Percentiles rank a stretch among this genome's conserved stretches.
Evolutionary conservation across 768 basidiomycete species (phyloP).

Genomic region (Hysterangium stoloniferum): DNA sequence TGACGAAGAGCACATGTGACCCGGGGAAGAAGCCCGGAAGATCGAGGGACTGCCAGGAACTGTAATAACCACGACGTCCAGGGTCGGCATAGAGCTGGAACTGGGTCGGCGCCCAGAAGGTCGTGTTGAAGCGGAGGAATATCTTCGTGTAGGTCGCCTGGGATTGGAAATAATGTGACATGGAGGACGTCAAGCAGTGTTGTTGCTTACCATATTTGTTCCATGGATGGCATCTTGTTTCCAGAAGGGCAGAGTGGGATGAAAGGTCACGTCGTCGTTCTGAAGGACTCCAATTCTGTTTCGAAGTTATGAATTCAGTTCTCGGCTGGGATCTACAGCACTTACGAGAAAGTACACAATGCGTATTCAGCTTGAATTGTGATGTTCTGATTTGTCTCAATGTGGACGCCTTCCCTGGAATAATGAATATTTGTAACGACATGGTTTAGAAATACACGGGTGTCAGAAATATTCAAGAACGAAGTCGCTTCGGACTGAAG

Average conservation of each 20-base stretch:
- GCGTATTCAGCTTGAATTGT: conserved; percentile 48
- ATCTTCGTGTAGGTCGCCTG: conserved; percentile 60
- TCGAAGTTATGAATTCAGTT: neutral
- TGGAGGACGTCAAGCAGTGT: neutral
- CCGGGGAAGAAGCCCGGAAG: conserved; percentile 49
- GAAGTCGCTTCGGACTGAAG: conserved; percentile 48
- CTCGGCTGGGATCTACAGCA: too few relatives aligned
- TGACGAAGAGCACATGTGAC: conserved; percentile 48
- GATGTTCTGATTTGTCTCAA: conserved; percentile 24
- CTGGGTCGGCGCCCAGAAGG: conserved; percentile 38
- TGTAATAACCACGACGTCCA: conserved; percentile 35
- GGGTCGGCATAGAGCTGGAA: conserved; percentile 1
- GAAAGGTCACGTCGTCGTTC: conserved; percentile 48
- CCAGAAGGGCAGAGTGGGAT: conserved; percentile 48
- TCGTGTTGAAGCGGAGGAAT: conserved; percentile 52
- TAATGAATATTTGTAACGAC: conserved; percentile 43
- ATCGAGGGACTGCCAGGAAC: conserved; percentile 61
- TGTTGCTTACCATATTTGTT: conserved; percentile 44
- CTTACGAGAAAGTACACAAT: conserved; percentile 45
- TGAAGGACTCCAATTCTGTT: conserved; percentile 59
- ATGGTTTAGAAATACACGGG: conserved; percentile 35
- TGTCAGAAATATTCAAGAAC: conserved; percentile 42
- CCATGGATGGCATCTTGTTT: conserved; percentile 59
- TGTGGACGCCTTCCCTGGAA: conserved; percentile 31
- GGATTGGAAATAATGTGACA: neutral